Conservation (phyloP, 2,329 filamentous ascomycete species). For the Pyricularia sp. region DNA sequence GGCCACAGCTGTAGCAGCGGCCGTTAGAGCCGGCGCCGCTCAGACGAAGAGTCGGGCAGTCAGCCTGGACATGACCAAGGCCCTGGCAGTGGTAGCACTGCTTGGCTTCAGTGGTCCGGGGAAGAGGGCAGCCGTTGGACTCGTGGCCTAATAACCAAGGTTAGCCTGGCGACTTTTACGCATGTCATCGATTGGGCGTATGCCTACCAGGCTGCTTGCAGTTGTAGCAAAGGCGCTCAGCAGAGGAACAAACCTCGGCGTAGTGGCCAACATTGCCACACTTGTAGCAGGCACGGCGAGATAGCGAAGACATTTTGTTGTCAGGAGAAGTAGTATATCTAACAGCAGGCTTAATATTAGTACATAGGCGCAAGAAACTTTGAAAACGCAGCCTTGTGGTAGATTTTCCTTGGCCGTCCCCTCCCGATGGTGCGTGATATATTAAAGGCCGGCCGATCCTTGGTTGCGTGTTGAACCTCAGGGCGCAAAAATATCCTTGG, state of each 20-base stretch:
- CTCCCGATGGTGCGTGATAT: neutral
- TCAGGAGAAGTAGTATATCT: neutral
- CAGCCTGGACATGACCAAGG: conserved; percentile 93
- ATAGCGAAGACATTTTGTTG: conserved; percentile 59
- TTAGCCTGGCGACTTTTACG: conserved; percentile 61
- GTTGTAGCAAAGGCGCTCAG: conserved; percentile 98
- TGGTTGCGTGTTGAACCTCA: neutral
- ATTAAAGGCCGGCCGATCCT: neutral
- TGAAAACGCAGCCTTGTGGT: neutral
- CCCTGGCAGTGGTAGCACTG: conserved; percentile 99
- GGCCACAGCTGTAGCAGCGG: conserved; percentile 93
- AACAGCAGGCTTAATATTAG: neutral
- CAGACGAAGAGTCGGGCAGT: conserved; percentile 91
- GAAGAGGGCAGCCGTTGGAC: conserved; percentile 93
- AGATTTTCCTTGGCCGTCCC: neutral
- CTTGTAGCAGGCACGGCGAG: conserved; percentile 73
- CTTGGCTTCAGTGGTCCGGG: conserved; percentile 95
- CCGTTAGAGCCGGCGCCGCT: conserved; percentile 70
- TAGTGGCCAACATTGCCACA: conserved; percentile 73
- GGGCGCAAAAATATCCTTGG: neutral
- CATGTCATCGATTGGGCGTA: conserved; percentile 4
- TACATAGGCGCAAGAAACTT: neutral
- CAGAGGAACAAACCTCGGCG: conserved; percentile 88
- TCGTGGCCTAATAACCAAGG: conserved; percentile 62
- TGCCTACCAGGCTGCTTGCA: conserved; percentile 38